phyloP scores from a whole-genome alignment of 805 yeast species.

The Candida peoriensis region DNA sequence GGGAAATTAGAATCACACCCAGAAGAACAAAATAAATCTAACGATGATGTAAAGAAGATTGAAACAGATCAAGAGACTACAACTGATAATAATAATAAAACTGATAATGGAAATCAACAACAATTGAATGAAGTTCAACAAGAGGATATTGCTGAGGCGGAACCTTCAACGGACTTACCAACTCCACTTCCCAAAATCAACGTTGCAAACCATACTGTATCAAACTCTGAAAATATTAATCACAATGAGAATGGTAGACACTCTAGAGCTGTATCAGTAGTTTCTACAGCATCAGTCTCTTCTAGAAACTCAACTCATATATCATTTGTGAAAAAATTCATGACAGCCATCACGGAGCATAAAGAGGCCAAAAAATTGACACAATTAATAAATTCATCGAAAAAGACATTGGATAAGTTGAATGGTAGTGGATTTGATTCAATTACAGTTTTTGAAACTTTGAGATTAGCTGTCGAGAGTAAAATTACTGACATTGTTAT shows the following conservation, averaged over 20 bases:
- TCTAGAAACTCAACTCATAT: constrained; percentile 28
- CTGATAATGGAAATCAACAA: too few relatives aligned
- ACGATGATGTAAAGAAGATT: too few relatives aligned
- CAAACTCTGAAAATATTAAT: not conserved
- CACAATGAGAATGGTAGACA: constrained; percentile 10
- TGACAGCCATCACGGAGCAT: constrained; percentile 49
- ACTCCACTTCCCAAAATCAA: constrained; percentile 4
- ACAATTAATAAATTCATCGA: constrained; percentile 28
- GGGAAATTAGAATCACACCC: too few relatives aligned
- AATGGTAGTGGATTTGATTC: constrained; percentile 36
- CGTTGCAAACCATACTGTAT: constrained; percentile 1
- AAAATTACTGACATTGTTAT: constrained; percentile 60
- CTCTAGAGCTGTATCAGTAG: constrained; percentile 16
- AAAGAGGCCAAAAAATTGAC: constrained; percentile 55
- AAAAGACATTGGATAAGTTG: constrained; percentile 26
- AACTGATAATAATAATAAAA: too few relatives aligned
- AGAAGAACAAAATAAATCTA: too few relatives aligned
- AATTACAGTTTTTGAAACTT: constrained; percentile 65
- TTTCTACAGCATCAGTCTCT: constrained; percentile 15
- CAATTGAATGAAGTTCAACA: constrained; percentile 4
- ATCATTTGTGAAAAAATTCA: constrained; percentile 48
- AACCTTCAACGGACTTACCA: constrained; percentile 1
- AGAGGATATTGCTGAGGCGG: constrained; percentile 13
- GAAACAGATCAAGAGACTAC: too few relatives aligned
- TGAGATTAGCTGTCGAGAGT: constrained; percentile 70